These are phyloP conservation scores for Nicotiana knightiana DNA, from an alignment of 257 asterid genomes.

Conservation along the genomic window DNA sequence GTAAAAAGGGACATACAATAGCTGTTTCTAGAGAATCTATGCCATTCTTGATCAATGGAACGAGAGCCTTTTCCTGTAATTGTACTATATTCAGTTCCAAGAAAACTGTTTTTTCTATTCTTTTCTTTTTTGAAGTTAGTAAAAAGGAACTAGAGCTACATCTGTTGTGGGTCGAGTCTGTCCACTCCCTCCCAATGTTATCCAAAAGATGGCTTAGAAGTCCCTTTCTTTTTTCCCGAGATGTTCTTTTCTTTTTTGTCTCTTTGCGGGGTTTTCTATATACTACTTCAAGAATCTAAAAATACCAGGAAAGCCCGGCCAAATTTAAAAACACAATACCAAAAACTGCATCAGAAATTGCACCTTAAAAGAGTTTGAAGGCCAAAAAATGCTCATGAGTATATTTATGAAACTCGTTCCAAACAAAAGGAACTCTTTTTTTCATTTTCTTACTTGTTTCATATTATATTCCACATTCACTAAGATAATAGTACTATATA, in stretches of 20 bases:
- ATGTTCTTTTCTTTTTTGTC: background rate
- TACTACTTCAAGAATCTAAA: too few species aligned
- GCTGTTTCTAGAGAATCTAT: background rate
- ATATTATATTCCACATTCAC: too few species aligned
- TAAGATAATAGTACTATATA: too few species aligned
- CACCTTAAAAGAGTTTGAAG: too few species aligned
- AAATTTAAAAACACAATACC: too few species aligned
- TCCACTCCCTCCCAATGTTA: conserved; percentile 7
- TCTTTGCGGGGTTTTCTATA: background rate
- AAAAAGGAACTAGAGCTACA: background rate
- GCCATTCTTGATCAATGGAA: background rate
- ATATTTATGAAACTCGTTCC: too few species aligned
- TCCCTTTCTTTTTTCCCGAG: too few species aligned
- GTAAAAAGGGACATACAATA: background rate
- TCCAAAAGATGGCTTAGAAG: background rate
- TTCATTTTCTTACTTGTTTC: too few species aligned
- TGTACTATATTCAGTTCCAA: background rate
- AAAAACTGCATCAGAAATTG: too few species aligned
- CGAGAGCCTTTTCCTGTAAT: background rate
- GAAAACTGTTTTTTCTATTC: background rate
- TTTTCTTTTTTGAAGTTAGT: background rate
- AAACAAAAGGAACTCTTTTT: too few species aligned
- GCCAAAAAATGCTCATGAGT: too few species aligned
- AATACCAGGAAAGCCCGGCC: too few species aligned
- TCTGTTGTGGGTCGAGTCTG: background rate